Evolutionary conservation across 164 flowering plant genomes (phyloP), one percentile per base, ranked within the genome.

Genomic region (Chimonanthus praecox): DNA sequence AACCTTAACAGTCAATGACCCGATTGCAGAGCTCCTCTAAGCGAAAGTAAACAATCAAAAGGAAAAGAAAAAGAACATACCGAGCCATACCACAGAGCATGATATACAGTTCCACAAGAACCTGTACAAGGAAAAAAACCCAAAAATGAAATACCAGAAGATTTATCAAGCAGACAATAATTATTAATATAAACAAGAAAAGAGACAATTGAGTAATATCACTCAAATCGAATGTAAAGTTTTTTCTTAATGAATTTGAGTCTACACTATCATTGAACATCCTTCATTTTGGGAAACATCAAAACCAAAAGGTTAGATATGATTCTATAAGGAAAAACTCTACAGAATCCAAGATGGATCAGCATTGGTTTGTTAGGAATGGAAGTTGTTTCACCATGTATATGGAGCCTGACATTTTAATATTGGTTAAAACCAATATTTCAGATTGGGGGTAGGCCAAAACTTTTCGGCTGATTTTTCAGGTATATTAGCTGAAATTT

Each of bases 71-170:
- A 68, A 79, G 82, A 80, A 89, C 98, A 81, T 96, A 96, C 99
- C 84, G 98, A 96, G 83, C 99, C 99, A 86, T 87, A 91, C 99
- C 99, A 96, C 77, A 92, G 90, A 70, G 78, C 98, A 83, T 94
- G 99, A 82, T 94, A 96, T 33, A 96, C 99, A 77, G 97, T 92
- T 79, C 99, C 99, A 84, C 99, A 96, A 72, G 98, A 96, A 83
- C 99, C 99, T 96, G 92, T 77, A 75, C 48, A 58, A 61, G 70
- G 7, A 69, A 58, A 9, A 68, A 43, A 69, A 68, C 21, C 1
- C 8, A 6, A 61, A 16, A 74, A 69, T 4, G 7, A 67, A 54
- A 11, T 43, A 10, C 47, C 43, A 61, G n/a, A 49, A 44, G n/a
- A 66, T 66, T 9, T 45, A 66, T 45, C 58, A 48, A 44, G 16